Evolutionary conservation across 768 basidiomycete species (phyloP), one percentile per base, ranked within the genome.

Genomic region (Rhodotorula paludigena): DNA sequence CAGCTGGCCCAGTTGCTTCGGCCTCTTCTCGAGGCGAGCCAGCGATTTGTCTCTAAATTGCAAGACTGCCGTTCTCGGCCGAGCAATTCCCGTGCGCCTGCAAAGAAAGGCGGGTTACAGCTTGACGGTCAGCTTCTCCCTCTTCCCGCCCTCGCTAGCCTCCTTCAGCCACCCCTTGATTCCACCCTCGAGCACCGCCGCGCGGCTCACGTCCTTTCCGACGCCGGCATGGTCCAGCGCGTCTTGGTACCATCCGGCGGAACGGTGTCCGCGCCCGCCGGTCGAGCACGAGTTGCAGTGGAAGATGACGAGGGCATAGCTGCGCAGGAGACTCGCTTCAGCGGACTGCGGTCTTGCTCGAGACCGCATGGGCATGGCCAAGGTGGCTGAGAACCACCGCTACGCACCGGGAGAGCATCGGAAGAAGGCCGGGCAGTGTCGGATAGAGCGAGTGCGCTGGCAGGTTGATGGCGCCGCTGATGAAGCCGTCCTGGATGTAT

Each of bases 381-480:
- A n/a, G n/a, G n/a, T n/a, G n/a, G n/a, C n/a, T n/a, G n/a, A n/a
- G n/a, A n/a, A n/a, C n/a, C n/a, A n/a, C n/a, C n/a, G n/a, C n/a
- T n/a, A 30, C 60, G 60, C 48, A 68, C 63, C 45, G 58, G 20
- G 66, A 64, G 15, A 81, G 73, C 20, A 81, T 28, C 0, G 79
- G 73, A 21, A 79, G 28, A 25, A 81, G 63, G 14, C 69, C 71
- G 0, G 79, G 77, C 1, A 81, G 75, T 0, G 80, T 78, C 25
- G 76, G 78, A 59, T 80, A 77, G 75, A 82, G 80, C 1, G 81
- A 79, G 51, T 82, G 81, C 0, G 81, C 82, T 18, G 82, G 81
- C 2, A 82, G 76, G 73, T 82, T 82, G 66, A 82, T 76, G 2
- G 80, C 80, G 28, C 77, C 76, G 3, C 70, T 74, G 64, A 81